Percentiles rank a stretch among this genome's conserved stretches.
These are phyloP conservation scores for Penicillium parvum DNA, from an alignment of 495 filamentous ascomycete species.

Conservation along the genomic window DNA sequence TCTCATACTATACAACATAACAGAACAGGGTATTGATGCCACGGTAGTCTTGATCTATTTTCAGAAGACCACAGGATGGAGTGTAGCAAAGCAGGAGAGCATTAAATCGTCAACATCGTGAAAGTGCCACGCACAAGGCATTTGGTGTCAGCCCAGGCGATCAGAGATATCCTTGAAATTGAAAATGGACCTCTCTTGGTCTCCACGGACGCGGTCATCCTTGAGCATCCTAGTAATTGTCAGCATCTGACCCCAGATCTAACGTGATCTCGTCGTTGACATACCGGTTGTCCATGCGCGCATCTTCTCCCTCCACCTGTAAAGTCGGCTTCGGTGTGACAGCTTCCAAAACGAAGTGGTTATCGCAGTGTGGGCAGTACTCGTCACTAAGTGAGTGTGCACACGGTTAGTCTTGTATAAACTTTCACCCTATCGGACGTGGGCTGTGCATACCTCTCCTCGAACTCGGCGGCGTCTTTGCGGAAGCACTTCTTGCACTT, in stretches of 20 bases:
- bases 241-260: neutral
- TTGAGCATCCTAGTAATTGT: conserved; percentile 70
- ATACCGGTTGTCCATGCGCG: conserved; percentile 66
- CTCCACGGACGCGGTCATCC: conserved; percentile 73
- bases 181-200: conserved; percentile 63
- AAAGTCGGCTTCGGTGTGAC: conserved; percentile 72
- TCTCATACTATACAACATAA: conserved; percentile 19
- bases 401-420: neutral
- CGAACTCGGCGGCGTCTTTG: conserved; percentile 85
- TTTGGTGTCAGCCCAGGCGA: conserved; percentile 59
- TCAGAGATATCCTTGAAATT: conserved; percentile 67
- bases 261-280: neutral
- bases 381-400: conserved; percentile 63
- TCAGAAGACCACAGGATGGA: conserved; percentile 1
- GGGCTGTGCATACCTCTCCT: conserved; percentile 59
- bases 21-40: conserved; percentile 19
- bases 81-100: conserved; percentile 15
- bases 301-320: conserved; percentile 86
- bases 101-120: conserved; percentile 35
- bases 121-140: conserved; percentile 6
- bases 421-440: neutral
- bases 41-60: conserved; percentile 6
- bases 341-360: conserved; percentile 93
- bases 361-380: conserved; percentile 99
- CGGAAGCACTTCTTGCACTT: conserved; percentile 98